phyloP scores from a whole-genome alignment of 306 rosid species.

The Gillenia trifoliata region DNA sequence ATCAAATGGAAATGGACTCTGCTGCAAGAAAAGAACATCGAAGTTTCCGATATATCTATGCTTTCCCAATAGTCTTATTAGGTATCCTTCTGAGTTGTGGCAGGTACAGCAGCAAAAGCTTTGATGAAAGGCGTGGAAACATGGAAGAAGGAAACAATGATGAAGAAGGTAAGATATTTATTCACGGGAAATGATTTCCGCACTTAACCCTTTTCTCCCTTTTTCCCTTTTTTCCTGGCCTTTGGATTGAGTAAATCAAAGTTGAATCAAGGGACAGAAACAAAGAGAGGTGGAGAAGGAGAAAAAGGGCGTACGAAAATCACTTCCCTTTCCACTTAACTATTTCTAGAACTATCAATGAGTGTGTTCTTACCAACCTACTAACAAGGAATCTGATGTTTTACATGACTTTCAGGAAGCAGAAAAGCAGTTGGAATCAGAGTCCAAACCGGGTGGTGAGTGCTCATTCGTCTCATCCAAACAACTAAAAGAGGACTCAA shows the following conservation, averaged over 20 bases:
- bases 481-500: not conserved
- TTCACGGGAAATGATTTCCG: not conserved
- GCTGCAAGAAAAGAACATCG: not conserved
- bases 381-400: not conserved
- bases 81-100: not conserved
- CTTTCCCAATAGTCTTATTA: not conserved
- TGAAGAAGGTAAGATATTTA: slow-evolving; percentile 41
- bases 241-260: not conserved
- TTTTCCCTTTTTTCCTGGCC: not conserved
- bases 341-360: not conserved
- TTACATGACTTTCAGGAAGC: slow-evolving; percentile 58
- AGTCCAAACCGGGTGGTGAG: slow-evolving; percentile 47
- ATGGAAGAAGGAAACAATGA: slow-evolving; percentile 66
- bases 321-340: not conserved
- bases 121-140: slow-evolving; percentile 60
- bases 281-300: not conserved
- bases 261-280: not conserved
- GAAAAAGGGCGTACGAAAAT: too few species aligned
- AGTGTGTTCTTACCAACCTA: slow-evolving; percentile 10
- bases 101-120: slow-evolving; percentile 73
- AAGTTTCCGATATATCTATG: not conserved
- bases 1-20: not conserved
- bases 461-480: slow-evolving; percentile 5
- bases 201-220: not conserved
- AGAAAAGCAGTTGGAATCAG: slow-evolving; percentile 45